Evolutionary conservation across 257 asterid species (phyloP), one percentile per base, ranked within the genome.

Genomic region (Salvia hispanica): DNA sequence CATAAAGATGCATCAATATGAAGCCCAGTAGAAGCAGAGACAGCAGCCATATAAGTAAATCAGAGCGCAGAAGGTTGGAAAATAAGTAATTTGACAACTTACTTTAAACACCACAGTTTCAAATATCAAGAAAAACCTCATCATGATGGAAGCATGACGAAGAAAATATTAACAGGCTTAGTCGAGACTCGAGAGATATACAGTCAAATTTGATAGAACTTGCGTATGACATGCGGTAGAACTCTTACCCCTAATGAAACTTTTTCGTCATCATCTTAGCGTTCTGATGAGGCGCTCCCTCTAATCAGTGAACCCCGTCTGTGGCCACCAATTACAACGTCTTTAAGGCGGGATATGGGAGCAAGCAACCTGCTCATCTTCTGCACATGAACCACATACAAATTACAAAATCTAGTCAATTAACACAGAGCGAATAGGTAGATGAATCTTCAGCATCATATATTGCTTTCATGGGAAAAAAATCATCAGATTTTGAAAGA

Each of bases 301-400:
- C 85, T 63, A n/a, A 77, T 36, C 39, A 81, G 63, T 15, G 92
- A 83, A 61, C 83, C 88, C 25, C 78, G 83, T 18, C 66, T 80
- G 57, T 80, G 78, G 67, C 84, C 88, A 65, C 88, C 90, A 56
- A 83, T 81, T 43, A 88, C 64, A 60, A 73, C 77, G 14, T 80
- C 88, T 81, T 85, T 88, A 65, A 88, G 70, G 65, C 90, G 86
- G 63, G 86, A 66, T 48, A 85, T 44, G 45, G 92, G 86, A 25
- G 83, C 83, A 15, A 88, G 52, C 68, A 83, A 54, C 84, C 81
- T 62, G 74, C 78, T 66, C 82, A 80, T 81, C 77, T 66, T 81
- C 95, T 88, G 86, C 46, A 47, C 45, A 33, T 44, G 18, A 2
- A 11, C 18, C 42, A 28, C 7, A 28, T 6, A 12, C 61, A 55